Conservation (phyloP, 345 rosid species). For the Dipteronia dyeriana region DNA sequence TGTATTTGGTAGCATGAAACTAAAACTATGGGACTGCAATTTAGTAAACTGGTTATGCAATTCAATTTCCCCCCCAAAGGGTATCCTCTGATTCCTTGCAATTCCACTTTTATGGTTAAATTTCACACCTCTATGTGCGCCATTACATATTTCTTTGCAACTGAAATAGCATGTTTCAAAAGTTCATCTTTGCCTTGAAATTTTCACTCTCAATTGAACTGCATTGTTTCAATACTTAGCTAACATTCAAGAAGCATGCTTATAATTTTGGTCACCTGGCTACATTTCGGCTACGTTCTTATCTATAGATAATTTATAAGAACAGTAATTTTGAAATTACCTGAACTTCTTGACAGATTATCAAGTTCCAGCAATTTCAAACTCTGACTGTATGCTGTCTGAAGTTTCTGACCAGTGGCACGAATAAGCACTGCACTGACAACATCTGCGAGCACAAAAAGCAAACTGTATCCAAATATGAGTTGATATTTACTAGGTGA, state of each 20-base stretch:
- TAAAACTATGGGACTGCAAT: background rate
- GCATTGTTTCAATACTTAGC: background rate
- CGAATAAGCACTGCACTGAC: constrained; percentile 79
- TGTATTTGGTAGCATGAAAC: background rate
- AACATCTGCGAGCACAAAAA: constrained; percentile 81
- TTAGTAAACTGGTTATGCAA: background rate
- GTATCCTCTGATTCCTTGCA: background rate
- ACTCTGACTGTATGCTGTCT: constrained; percentile 48
- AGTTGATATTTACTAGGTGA: constrained; percentile 32
- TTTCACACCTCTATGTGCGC: background rate
- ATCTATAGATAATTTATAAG: background rate
- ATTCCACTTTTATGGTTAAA: background rate
- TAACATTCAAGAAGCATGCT: background rate
- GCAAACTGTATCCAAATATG: constrained; percentile 75
- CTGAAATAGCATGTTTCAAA: background rate
- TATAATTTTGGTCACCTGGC: background rate
- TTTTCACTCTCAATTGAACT: background rate
- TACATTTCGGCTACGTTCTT: background rate
- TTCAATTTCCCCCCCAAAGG: background rate
- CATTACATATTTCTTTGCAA: background rate
- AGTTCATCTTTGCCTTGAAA: background rate
- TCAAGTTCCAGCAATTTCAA: constrained; percentile 49
- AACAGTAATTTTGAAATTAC: constrained; percentile 32
- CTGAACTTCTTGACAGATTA: constrained; percentile 46
- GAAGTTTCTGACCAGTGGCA: constrained; percentile 63